phyloP scores from a whole-genome alignment of 2,329 filamentous ascomycete species.

The Coleophoma crateriformis region DNA sequence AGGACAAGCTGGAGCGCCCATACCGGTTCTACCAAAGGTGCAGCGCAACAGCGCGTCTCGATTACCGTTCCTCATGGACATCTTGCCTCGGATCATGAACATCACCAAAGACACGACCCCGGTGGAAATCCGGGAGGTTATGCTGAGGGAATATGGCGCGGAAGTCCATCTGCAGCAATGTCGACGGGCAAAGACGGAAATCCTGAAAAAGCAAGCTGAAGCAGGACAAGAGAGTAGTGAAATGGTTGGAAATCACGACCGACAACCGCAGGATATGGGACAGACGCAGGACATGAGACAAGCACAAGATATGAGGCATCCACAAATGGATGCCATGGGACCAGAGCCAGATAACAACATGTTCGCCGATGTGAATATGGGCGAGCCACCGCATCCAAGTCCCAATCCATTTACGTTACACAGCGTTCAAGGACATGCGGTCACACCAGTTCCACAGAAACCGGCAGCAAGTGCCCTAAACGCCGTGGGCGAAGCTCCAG shows the following conservation, averaged over 20 bases:
- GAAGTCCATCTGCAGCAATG: slow-evolving; percentile 28
- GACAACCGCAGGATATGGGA: slow-evolving; percentile 1
- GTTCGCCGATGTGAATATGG: slow-evolving; percentile 12
- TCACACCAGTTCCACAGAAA: slow-evolving; percentile 17
- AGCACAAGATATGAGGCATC: background rate
- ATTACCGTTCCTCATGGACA: slow-evolving; percentile 53
- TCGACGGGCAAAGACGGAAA: slow-evolving; percentile 26
- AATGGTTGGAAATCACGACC: background rate
- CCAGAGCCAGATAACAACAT: slow-evolving; percentile 13
- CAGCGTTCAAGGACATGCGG: slow-evolving; percentile 17
- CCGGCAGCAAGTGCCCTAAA: slow-evolving; percentile 14
- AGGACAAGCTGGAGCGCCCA: slow-evolving; percentile 11
- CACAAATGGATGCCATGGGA: slow-evolving; percentile 13
- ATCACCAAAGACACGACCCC: slow-evolving; percentile 54
- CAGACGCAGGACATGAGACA: slow-evolving; percentile 1
- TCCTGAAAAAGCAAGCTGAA: slow-evolving; percentile 20
- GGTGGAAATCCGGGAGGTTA: slow-evolving; percentile 50
- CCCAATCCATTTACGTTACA: slow-evolving; percentile 20
- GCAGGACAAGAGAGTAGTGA: slow-evolving; percentile 3
- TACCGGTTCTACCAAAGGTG: slow-evolving; percentile 24
- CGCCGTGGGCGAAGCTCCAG: slow-evolving; percentile 19
- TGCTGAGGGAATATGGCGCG: slow-evolving; percentile 32
- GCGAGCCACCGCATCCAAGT: slow-evolving; percentile 7
- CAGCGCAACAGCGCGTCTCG: slow-evolving; percentile 24
- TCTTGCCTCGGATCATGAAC: slow-evolving; percentile 53